A percentile compares a stretch with the other conserved stretches of the same genome.
These are phyloP conservation scores for Chenopodium berlandieri DNA, from an alignment of 148 eudicot genomes.

Conservation along the genomic window DNA sequence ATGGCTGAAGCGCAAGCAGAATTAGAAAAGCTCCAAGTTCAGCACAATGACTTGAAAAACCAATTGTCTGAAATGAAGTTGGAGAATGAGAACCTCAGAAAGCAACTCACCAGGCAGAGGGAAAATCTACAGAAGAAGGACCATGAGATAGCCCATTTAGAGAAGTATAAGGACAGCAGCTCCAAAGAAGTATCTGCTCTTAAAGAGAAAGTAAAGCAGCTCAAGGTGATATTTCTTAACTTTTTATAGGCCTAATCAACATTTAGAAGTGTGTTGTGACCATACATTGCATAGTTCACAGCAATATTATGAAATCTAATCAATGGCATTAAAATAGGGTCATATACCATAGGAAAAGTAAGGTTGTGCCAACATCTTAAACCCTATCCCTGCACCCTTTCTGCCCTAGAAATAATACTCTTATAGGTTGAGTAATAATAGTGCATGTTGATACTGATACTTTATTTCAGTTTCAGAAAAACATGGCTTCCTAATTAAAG, in stretches of 20 bases:
- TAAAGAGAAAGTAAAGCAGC: constrained; percentile 44
- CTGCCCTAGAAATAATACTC: background rate
- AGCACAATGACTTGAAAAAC: constrained; percentile 48
- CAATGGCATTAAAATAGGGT: background rate
- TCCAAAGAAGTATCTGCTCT: constrained; percentile 32
- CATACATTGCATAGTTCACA: background rate
- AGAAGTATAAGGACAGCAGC: constrained; percentile 36
- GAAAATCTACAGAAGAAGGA: constrained; percentile 50
- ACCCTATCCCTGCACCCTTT: background rate
- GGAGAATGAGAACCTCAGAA: constrained; percentile 61
- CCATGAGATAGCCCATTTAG: constrained; percentile 33
- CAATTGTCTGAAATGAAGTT: constrained; percentile 42
- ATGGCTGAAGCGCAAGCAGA: constrained; percentile 49
- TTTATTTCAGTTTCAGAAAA: background rate
- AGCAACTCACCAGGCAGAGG: constrained; percentile 49
- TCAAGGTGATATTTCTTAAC: constrained; percentile 32
- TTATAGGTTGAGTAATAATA: background rate
- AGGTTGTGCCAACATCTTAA: background rate
- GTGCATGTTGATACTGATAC: background rate
- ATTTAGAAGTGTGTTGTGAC: background rate
- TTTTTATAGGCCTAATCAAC: background rate
- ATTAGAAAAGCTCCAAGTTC: constrained; percentile 45
- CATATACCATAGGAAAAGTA: background rate
- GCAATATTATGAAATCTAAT: background rate
- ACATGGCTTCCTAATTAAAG: background rate